A percentile compares a stretch with the other conserved stretches of the same genome.
Conservation (phyloP, 2,329 filamentous ascomycete species). For the Herpotrichia juniperi region DNA sequence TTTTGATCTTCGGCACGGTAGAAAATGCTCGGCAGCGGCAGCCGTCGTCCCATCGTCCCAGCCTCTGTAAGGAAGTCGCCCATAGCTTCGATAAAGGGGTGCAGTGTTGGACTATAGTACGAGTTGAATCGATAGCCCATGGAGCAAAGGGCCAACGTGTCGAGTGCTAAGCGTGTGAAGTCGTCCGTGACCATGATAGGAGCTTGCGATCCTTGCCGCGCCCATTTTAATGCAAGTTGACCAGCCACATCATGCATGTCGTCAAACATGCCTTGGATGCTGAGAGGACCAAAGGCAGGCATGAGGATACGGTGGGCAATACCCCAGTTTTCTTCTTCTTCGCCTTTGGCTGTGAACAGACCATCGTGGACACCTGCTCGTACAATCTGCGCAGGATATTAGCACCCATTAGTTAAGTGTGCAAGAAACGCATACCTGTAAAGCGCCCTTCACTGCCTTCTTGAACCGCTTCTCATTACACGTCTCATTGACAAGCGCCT, state of each 20-base stretch:
- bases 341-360: not conserved
- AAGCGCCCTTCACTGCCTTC: not conserved
- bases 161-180: slow-evolving; percentile 34
- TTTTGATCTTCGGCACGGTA: slow-evolving; percentile 37
- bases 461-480: not conserved
- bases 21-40: slow-evolving; percentile 14
- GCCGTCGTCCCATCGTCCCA: slow-evolving; percentile 13
- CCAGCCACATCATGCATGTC: slow-evolving; percentile 60
- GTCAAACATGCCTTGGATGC: slow-evolving; percentile 69
- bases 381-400: not conserved
- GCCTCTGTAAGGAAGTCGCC: slow-evolving; percentile 16
- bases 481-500: slow-evolving; percentile 1
- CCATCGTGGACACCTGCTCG: not conserved
- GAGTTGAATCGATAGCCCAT: slow-evolving; percentile 40
- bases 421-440: not conserved
- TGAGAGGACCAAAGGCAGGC: slow-evolving; percentile 70
- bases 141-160: slow-evolving; percentile 35
- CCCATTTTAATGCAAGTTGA: slow-evolving; percentile 70
- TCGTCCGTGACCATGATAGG: slow-evolving; percentile 33
- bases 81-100: slow-evolving; percentile 37
- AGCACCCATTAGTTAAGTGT: not conserved
- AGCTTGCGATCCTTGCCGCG: slow-evolving; percentile 51
- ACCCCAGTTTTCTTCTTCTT: not conserved
- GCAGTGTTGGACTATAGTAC: slow-evolving; percentile 29
- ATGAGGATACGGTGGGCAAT: slow-evolving; percentile 62